Evolutionary conservation across 192 early-diverging fungal genomes (phyloP).

Genomic region (Coemansia sp.): DNA sequence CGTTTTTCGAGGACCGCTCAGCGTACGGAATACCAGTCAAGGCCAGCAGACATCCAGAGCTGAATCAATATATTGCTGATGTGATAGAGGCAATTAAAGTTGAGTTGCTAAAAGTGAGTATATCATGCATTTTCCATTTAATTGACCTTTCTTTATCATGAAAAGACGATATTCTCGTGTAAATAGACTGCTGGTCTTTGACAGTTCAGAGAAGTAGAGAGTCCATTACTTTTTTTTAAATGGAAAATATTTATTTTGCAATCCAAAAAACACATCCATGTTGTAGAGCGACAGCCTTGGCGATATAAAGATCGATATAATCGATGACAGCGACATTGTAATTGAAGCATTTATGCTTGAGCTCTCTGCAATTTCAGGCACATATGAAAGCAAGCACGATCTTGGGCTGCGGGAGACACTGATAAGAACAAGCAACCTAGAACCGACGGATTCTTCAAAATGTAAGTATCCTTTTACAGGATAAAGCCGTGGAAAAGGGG

Average conservation of each 20-base stretch:
- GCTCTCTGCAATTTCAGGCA: constrained; percentile 18
- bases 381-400: constrained; percentile 27
- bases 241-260: neutral
- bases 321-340: constrained; percentile 20
- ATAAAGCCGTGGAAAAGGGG: neutral
- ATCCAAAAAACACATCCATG: neutral
- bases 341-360: constrained; percentile 45
- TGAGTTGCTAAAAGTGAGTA: constrained; percentile 42
- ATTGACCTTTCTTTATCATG: neutral
- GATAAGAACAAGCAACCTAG: constrained; percentile 36
- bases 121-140: neutral
- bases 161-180: neutral
- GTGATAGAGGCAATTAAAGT: constrained; percentile 44
- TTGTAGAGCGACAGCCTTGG: constrained; percentile 20
- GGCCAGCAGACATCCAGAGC: constrained; percentile 55
- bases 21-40: constrained; percentile 57
- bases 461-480: constrained; percentile 13
- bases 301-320: constrained; percentile 41
- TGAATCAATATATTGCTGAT: constrained; percentile 53
- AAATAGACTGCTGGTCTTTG: no score
- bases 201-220: no score
- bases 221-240: no score
- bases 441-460: constrained; percentile 15
- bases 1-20: constrained; percentile 49
- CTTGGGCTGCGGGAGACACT: constrained; percentile 42